These are phyloP conservation scores for Chloropicon primus DNA, from an alignment of 139 green algal genomes.

Conservation along the genomic window DNA sequence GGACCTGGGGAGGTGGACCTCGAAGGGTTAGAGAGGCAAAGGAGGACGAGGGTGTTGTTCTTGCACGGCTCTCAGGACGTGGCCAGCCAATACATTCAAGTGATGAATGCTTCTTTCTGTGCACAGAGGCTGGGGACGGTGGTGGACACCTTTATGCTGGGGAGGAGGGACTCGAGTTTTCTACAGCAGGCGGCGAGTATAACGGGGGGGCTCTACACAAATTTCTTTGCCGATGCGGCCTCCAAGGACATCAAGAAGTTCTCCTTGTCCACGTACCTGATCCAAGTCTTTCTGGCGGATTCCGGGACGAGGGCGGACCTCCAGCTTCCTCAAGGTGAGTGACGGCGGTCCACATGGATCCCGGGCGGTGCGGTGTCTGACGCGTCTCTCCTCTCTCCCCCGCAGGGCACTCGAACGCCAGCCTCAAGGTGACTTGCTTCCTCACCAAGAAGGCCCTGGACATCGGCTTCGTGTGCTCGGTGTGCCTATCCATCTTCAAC, in stretches of 20 bases:
- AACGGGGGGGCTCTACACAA: constrained; percentile 39
- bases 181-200: constrained; percentile 56
- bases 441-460: constrained; percentile 35
- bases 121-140: constrained; percentile 2
- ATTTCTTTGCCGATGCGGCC: background rate
- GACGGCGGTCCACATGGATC: too few relatives aligned
- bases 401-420: too few relatives aligned
- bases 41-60: background rate
- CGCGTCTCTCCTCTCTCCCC: too few relatives aligned
- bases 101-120: background rate
- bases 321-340: background rate
- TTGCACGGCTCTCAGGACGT: background rate
- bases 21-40: background rate
- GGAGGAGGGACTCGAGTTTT: constrained; percentile 37
- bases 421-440: background rate
- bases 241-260: background rate
- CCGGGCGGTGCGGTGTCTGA: too few relatives aligned
- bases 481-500: constrained; percentile 80
- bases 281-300: background rate
- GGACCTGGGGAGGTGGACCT: background rate
- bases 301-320: background rate
- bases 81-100: background rate
- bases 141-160: constrained; percentile 49
- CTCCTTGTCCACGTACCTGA: background rate
- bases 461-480: constrained; percentile 65